These are phyloP conservation scores for Ophiosphaerella herpotricha DNA, from an alignment of 2,329 filamentous ascomycete species.

Conservation along the genomic window DNA sequence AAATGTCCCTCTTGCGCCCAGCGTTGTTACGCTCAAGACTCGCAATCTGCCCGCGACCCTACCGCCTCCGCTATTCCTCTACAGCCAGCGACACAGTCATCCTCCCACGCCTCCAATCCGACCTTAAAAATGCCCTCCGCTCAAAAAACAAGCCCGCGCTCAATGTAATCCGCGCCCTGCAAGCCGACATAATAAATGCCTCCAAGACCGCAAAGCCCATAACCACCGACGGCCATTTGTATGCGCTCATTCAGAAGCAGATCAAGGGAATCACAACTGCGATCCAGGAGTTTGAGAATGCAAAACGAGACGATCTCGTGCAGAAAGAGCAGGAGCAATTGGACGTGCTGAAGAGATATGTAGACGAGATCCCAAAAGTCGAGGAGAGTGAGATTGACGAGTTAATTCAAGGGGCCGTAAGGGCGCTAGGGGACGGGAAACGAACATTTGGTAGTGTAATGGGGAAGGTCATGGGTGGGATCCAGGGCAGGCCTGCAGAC, in stretches of 20 bases:
- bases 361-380: constrained; percentile 62
- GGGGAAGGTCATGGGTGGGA: constrained; percentile 59
- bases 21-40: constrained; percentile 20
- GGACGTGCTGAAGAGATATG: constrained; percentile 68
- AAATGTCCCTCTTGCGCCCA: constrained; percentile 35
- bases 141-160: constrained; percentile 63
- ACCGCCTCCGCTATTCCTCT: constrained; percentile 27
- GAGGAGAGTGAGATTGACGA: constrained; percentile 62
- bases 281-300: constrained; percentile 65
- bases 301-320: constrained; percentile 69
- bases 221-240: constrained; percentile 69
- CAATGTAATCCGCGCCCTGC: constrained; percentile 68
- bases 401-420: constrained; percentile 59
- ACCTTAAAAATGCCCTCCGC: constrained; percentile 55
- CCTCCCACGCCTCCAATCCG: constrained; percentile 51
- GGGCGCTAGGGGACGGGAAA: constrained; percentile 56
- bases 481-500: constrained; percentile 69
- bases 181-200: constrained; percentile 73
- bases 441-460: constrained; percentile 65
- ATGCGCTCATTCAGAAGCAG: constrained; percentile 69
- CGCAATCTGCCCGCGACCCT: constrained; percentile 12
- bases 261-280: constrained; percentile 63
- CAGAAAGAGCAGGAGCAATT: constrained; percentile 72
- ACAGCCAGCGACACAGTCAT: constrained; percentile 29
- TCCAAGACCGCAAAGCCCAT: constrained; percentile 75